These are phyloP conservation scores for Yamadazyma laniorum DNA, from an alignment of 805 yeast genomes.

Conservation along the genomic window DNA sequence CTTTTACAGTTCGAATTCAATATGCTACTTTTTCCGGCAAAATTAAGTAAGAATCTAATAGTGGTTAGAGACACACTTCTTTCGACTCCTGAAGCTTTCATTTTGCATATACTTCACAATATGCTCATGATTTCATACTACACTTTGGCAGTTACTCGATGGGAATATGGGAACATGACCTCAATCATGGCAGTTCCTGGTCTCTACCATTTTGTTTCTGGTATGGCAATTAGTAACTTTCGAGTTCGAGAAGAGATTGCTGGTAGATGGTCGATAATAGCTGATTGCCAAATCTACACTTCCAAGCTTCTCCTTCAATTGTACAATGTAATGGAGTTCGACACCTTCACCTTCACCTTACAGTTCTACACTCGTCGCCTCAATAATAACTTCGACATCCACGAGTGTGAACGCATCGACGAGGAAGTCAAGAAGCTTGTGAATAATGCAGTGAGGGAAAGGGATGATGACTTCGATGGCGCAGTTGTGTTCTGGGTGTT, in stretches of 20 bases:
- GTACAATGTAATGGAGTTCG: constrained; percentile 21
- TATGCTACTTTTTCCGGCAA: constrained; percentile 23
- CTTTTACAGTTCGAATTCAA: constrained; percentile 20
- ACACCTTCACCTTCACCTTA: constrained; percentile 17
- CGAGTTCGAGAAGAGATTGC: constrained; percentile 15
- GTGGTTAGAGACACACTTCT: constrained; percentile 20
- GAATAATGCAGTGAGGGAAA: constrained; percentile 4
- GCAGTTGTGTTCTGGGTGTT: constrained; percentile 24
- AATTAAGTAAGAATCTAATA: constrained; percentile 17
- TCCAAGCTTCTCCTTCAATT: constrained; percentile 17
- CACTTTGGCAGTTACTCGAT: constrained; percentile 13
- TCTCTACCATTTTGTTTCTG: constrained; percentile 20
- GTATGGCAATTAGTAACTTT: constrained; percentile 22
- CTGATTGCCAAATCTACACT: constrained; percentile 16
- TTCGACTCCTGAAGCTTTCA: constrained; percentile 20
- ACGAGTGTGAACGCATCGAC: constrained; percentile 6
- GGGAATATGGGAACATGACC: constrained; percentile 15
- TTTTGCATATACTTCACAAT: constrained; percentile 20
- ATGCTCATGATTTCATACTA: constrained; percentile 19
- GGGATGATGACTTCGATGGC: constrained; percentile 21
- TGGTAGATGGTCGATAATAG: constrained; percentile 18
- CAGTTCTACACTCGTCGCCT: constrained; percentile 12
- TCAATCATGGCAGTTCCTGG: constrained; percentile 22
- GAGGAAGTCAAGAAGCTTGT: constrained; percentile 13
- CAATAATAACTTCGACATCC: constrained; percentile 10